Percentiles rank a stretch among this genome's conserved stretches.
Evolutionary conservation across 177 flowering plant genomes (phyloP).

Genomic region (Vitis hybrid): DNA sequence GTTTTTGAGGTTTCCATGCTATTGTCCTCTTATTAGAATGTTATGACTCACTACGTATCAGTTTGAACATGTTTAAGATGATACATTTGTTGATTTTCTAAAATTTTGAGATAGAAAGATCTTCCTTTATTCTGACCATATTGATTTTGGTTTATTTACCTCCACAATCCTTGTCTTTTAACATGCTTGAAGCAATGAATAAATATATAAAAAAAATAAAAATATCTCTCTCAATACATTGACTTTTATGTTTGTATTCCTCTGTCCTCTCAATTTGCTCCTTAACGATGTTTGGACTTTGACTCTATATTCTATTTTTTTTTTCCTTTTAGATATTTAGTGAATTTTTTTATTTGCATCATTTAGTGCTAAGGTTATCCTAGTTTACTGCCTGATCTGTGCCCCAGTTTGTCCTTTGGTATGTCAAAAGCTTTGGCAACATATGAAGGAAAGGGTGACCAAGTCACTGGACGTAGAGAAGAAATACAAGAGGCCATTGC

Average conservation of each 20-base stretch:
- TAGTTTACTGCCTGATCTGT: neutral
- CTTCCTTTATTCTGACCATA: neutral
- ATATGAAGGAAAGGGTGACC: constrained; percentile 38
- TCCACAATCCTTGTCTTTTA: neutral
- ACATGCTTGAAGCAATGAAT: neutral
- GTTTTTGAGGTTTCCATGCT: neutral
- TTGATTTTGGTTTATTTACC: neutral
- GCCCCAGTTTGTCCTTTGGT: constrained; percentile 2
- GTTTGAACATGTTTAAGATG: neutral
- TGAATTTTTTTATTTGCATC: neutral
- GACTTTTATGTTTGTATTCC: neutral
- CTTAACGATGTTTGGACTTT: neutral
- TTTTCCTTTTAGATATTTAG: neutral
- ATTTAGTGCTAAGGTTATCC: neutral
- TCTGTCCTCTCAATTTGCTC: neutral
- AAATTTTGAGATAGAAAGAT: no score
- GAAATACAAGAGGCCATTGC: constrained; percentile 63
- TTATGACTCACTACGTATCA: neutral
- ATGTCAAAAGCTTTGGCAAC: constrained; percentile 39
- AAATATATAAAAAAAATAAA: neutral
- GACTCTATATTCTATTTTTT: neutral
- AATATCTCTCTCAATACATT: neutral
- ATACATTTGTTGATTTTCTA: no score
- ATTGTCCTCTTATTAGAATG: neutral
- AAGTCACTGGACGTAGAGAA: constrained; percentile 30